Conservation (phyloP, 441 rosid genomes). For the Adansonia grandidieri region DNA sequence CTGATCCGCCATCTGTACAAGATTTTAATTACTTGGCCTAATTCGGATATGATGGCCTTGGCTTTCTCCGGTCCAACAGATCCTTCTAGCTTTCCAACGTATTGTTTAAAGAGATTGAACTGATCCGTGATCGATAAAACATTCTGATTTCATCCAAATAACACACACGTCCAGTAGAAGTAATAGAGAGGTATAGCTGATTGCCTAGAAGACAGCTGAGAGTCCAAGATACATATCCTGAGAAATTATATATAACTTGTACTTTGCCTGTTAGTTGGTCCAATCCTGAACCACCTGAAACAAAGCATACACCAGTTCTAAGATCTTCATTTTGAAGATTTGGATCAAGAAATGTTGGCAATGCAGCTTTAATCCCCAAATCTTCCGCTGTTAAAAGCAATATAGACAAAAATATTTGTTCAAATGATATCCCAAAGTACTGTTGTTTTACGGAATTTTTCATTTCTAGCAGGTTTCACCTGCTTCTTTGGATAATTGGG, state of each 20-base stretch:
- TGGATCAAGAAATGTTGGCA: conserved; percentile 35
- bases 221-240: background rate
- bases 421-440: no score
- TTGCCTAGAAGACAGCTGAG: background rate
- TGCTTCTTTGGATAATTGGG: no score
- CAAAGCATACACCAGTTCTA: conserved; percentile 34
- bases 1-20: no score
- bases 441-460: no score
- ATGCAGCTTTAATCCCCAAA: conserved; percentile 27
- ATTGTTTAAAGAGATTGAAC: conserved; percentile 27
- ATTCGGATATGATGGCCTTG: conserved; percentile 17
- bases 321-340: conserved; percentile 26
- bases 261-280: conserved; percentile 24
- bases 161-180: background rate
- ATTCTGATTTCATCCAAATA: conserved; percentile 18
- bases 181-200: background rate
- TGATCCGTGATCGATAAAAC: conserved; percentile 27
- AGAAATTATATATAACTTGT: background rate
- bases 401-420: no score
- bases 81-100: conserved; percentile 28
- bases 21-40: no score
- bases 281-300: conserved; percentile 37
- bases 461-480: no score
- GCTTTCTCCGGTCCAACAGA: conserved; percentile 33
- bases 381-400: conserved; percentile 24